Base-by-base conservation (phyloP, 2,329 filamentous ascomycete species). In the Fusarium tricinctum region DNA sequence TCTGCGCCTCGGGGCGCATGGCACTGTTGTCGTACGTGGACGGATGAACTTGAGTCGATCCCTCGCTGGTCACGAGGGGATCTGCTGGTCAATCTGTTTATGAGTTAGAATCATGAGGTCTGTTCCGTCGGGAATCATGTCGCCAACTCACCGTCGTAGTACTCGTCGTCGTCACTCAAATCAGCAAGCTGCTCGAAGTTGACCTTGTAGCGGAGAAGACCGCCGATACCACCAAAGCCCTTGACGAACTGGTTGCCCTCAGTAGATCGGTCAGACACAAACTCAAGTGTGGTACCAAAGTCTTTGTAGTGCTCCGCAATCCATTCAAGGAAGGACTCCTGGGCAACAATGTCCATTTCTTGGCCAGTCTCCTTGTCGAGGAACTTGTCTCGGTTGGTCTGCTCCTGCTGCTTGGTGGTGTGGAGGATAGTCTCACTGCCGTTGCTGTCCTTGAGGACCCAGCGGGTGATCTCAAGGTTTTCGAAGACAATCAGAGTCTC, bases 171-270 rank as follows among this genome's bases (percentile, higher is more conserved):
- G 79, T 96, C 92, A 80, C 97, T 94, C 77, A 92, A 87, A 80
- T 98, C 96, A 81, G 91, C 92, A 81, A 99, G 88, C 83, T 99
- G 97, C 84, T 99, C 97, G 84, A 99, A 99, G 86, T 99, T 99
- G 86, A 99, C 93, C 86, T 97, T 97, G 90, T 99, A 99, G 75
- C 96, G 94, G 79, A 99, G 89, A 77, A 99, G 91, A 70, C 95
- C 95, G 73, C 96, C 96, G 75, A 99, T 97, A 78, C 96, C 96
- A 90, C 96, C 96, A 78, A 99, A 99, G 69, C 96, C 96, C 86
- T 97, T 98, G 77, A 99, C 96, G 83, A 99, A 99, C 85, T 99
- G 96, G 84, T 99, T 99, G 79, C 96, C 96, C 84, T 99, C 96
- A 65, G 93, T 97, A 64, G 95, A 98, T 71, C 94, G 91, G 80